Evolutionary conservation across 805 yeast genomes (phyloP).

Genomic region (Saturnispora serradocipensis): DNA sequence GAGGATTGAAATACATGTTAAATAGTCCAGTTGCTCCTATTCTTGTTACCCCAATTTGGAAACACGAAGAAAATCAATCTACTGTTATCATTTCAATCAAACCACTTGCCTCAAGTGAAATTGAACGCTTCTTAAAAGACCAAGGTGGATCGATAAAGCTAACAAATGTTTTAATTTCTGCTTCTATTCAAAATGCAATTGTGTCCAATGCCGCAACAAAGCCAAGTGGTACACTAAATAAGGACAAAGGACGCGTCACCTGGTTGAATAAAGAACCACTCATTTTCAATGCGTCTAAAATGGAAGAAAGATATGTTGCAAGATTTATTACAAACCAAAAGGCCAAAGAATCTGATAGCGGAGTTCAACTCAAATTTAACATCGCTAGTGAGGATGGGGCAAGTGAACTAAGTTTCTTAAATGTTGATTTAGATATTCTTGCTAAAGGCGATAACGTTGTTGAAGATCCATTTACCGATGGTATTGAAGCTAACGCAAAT

Average conservation of each 20-base stretch:
- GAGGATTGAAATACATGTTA: conserved; percentile 70
- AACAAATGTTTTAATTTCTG: conserved; percentile 53
- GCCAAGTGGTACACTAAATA: conserved; percentile 87
- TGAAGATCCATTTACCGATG: conserved; percentile 29
- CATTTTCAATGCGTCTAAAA: conserved; percentile 25
- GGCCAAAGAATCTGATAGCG: conserved; percentile 66
- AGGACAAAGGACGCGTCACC: conserved; percentile 75
- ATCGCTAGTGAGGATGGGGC: conserved; percentile 36
- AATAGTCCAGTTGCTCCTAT: conserved; percentile 54
- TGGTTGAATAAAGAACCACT: conserved; percentile 57
- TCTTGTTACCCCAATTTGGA: conserved; percentile 76
- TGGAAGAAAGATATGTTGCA: conserved; percentile 69
- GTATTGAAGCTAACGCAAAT: conserved; percentile 11
- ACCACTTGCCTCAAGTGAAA: conserved; percentile 36
- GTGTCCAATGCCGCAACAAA: conserved; percentile 73
- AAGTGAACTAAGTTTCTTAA: conserved; percentile 33
- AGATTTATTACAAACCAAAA: conserved; percentile 70
- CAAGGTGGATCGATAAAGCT: conserved; percentile 32
- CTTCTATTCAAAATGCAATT: conserved; percentile 52
- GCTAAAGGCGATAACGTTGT: conserved; percentile 19
- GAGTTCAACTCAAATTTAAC: conserved; percentile 63
- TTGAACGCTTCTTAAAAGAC: conserved; percentile 27
- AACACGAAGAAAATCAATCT: conserved; percentile 75
- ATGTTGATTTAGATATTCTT: conserved; percentile 29
- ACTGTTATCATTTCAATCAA: conserved; percentile 70